Evolutionary conservation across 257 asterid species (phyloP), one percentile per base, ranked within the genome.

Genomic region (Gentiana straminea): DNA sequence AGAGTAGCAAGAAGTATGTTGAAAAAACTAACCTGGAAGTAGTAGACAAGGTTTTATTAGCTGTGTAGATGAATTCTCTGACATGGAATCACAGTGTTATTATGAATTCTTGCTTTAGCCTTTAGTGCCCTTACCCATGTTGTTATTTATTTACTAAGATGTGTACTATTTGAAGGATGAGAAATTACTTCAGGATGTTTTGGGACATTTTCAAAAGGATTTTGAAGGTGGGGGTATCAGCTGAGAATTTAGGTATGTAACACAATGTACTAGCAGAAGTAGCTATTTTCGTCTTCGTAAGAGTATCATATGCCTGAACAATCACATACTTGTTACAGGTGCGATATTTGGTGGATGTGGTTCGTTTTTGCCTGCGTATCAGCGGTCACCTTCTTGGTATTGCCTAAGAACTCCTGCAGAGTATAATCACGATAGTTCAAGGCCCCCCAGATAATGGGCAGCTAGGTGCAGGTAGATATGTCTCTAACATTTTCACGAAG

Each of bases 311-410:
- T 54, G 7, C 81, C 62, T 52, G 33, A 62, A 59, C 51, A 54
- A 66, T 67, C 77, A 53, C 65, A 68, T 82, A 59, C 60, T 54
- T 63, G 59, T 62, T 51, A 61, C 81, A 93, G 99, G 99, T 64
- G 81, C 99, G 35, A 93, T 86, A 80, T 93, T 71, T 75, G 99
- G 99, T 13, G 92, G 89, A 66, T 93, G 89, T 68, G 99, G 99
- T 71, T 89, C 99, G 35, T 93, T 93, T 79, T 81, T 93, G 61
- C 99, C 97, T 58, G 68, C 92, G 56, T 70, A 82, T 72, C 95
- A 79, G 69, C 81, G 92, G 57, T 84, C 96, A 48, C 97, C 99
- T 33, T 75, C 87, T 52, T 70, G 77, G 83, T 72, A 93, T 49
- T 88, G 70, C 54, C 59, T 81, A 24, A 78, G 64, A 79, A 80